phyloP scores from a whole-genome alignment of 192 early-diverging fungal species.

The Rhizophagus sp. region DNA sequence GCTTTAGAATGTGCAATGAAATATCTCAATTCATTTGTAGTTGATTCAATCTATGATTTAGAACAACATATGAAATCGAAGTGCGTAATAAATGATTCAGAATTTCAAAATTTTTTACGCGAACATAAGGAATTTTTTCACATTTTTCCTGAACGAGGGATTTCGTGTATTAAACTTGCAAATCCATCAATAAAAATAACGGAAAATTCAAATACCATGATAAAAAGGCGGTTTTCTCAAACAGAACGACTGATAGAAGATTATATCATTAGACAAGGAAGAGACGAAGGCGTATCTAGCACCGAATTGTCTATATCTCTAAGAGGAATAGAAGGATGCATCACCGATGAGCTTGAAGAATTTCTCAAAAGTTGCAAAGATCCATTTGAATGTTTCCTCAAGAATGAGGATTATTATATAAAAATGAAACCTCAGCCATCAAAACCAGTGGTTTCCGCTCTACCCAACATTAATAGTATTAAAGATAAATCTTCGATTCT shows the following conservation, averaged over 20 bases:
- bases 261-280: background rate
- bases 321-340: background rate
- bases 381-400: slow-evolving; percentile 9
- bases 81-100: background rate
- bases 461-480: background rate
- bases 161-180: background rate
- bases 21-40: background rate
- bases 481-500: background rate
- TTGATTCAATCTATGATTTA: slow-evolving; percentile 6
- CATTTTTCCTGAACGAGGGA: background rate
- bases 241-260: slow-evolving; percentile 7
- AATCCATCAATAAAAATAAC: background rate
- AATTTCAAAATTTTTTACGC: background rate
- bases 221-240: slow-evolving; percentile 3
- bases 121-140: background rate
- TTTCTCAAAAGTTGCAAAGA: background rate
- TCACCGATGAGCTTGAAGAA: background rate
- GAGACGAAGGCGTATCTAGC: background rate
- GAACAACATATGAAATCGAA: background rate
- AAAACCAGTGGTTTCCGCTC: background rate
- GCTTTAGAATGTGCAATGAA: background rate
- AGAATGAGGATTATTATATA: background rate
- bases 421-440: background rate
- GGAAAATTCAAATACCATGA: background rate
- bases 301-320: background rate